Percentiles rank a stretch among this genome's conserved stretches.
phyloP scores from a whole-genome alignment of 1,284 basidiomycete genomes.

The Tilletia walkeri region DNA sequence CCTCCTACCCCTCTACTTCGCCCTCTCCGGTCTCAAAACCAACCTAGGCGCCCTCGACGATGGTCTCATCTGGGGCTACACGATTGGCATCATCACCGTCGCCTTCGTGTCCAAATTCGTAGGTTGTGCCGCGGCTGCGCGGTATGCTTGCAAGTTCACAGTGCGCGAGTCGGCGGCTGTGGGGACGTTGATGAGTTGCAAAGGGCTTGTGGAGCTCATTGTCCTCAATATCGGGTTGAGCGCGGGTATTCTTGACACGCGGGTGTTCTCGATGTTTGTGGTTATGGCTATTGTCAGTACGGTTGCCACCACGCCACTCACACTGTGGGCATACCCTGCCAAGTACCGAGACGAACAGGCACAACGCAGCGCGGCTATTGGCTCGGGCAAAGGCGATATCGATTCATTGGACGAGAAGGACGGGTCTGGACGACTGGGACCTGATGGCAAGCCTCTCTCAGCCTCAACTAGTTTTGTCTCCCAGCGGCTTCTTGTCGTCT shows the following conservation, averaged over 20 bases:
- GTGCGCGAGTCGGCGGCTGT: slow-evolving; percentile 79
- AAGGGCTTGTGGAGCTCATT: slow-evolving; percentile 74
- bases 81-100: slow-evolving; percentile 73
- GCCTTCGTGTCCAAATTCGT: slow-evolving; percentile 74
- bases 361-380: neutral
- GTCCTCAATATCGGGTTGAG: slow-evolving; percentile 85
- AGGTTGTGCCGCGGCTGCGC: slow-evolving; percentile 63
- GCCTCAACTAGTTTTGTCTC: slow-evolving; percentile 25
- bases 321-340: slow-evolving; percentile 71
- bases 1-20: slow-evolving; percentile 82
- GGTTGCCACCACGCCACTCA: slow-evolving; percentile 82
- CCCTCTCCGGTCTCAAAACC: slow-evolving; percentile 76
- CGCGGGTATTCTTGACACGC: slow-evolving; percentile 72
- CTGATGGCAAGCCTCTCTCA: slow-evolving; percentile 22
- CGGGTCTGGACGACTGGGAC: neutral
- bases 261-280: slow-evolving; percentile 79
- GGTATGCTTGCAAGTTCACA: slow-evolving; percentile 66
- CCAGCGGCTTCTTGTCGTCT: slow-evolving; percentile 71
- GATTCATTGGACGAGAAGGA: slow-evolving; percentile 24
- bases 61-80: slow-evolving; percentile 76
- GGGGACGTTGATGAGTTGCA: slow-evolving; percentile 88
- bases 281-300: slow-evolving; percentile 81
- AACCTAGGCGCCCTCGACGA: slow-evolving; percentile 66
- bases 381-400: neutral
- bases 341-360: slow-evolving; percentile 36